A percentile compares a stretch with the other conserved stretches of the same genome.
phyloP scores from a whole-genome alignment of 208 protist species.

The Crithidia sp. region DNA sequence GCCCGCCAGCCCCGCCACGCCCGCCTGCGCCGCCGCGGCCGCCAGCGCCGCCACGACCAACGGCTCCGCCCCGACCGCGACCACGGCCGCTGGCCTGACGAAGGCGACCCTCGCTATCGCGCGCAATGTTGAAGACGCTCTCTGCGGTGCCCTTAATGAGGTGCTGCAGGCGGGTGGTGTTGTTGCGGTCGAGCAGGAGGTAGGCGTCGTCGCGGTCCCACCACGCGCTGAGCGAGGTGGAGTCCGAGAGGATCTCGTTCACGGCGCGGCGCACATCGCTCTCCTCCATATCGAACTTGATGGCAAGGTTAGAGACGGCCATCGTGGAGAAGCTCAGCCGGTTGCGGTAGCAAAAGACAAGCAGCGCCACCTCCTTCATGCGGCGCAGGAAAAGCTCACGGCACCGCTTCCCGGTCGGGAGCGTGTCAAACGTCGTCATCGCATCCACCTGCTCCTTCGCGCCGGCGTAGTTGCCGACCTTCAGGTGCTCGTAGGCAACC shows the following conservation, averaged over 20 bases:
- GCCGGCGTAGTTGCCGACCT: constrained; percentile 67
- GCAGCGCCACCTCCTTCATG: constrained; percentile 78
- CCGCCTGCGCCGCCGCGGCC: constrained; percentile 17
- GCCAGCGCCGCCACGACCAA: constrained; percentile 41
- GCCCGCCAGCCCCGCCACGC: constrained; percentile 19
- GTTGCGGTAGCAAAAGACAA: constrained; percentile 82
- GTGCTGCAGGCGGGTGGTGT: constrained; percentile 84
- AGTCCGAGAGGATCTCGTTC: constrained; percentile 78
- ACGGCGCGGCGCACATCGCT: constrained; percentile 65
- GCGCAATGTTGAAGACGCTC: constrained; percentile 63
- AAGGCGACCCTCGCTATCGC: constrained; percentile 66
- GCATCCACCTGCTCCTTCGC: constrained; percentile 64
- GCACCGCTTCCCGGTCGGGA: constrained; percentile 59
- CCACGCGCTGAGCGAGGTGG: constrained; percentile 73
- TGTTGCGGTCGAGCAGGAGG: constrained; percentile 83
- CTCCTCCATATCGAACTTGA: constrained; percentile 78
- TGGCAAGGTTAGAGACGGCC: constrained; percentile 73
- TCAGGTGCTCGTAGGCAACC: constrained; percentile 71
- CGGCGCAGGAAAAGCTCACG: constrained; percentile 51
- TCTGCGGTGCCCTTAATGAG: constrained; percentile 73
- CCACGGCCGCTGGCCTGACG: constrained; percentile 52
- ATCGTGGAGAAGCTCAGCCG: constrained; percentile 80
- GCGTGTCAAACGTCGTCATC: constrained; percentile 66
- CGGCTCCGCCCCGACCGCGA: constrained; percentile 47
- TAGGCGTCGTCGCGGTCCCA: constrained; percentile 88